phyloP scores from a whole-genome alignment of 2,329 filamentous ascomycete genomes.

The Trichoderma koningii region DNA sequence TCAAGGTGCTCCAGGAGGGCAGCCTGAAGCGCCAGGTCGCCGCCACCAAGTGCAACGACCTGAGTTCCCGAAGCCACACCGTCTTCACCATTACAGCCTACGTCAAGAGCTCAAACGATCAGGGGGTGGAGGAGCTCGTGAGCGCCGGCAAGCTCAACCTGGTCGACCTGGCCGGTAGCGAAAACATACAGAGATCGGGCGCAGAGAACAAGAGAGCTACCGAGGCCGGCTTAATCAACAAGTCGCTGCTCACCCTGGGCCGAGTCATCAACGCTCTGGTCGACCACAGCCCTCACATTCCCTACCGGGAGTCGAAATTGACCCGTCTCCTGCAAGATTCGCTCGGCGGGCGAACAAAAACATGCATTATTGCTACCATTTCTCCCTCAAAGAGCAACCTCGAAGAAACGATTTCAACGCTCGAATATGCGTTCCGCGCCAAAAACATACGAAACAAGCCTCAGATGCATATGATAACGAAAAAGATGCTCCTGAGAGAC shows the following conservation, averaged over 20 bases:
- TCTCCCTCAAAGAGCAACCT: constrained; percentile 94
- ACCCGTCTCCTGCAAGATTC: constrained; percentile 95
- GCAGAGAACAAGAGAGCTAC: constrained; percentile 97
- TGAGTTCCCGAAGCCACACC: constrained; percentile 95
- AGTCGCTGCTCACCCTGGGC: constrained; percentile 90
- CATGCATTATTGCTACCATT: constrained; percentile 96
- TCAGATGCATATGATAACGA: constrained; percentile 90
- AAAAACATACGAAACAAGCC: constrained; percentile 99
- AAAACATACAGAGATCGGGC: constrained; percentile 95
- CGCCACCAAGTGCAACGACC: constrained; percentile 98
- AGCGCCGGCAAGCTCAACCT: constrained; percentile 93
- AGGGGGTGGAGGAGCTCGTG: constrained; percentile 85
- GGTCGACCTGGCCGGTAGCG: constrained; percentile 93
- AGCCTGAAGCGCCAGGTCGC: constrained; percentile 97
- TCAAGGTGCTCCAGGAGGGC: constrained; percentile 84
- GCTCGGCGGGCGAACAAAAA: constrained; percentile 91
- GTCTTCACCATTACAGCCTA: constrained; percentile 95
- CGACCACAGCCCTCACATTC: constrained; percentile 86
- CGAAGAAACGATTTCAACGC: constrained; percentile 95
- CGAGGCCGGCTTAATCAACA: constrained; percentile 97
- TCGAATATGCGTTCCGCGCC: constrained; percentile 95
- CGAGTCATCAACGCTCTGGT: constrained; percentile 97
- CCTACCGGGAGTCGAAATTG: constrained; percentile 90
- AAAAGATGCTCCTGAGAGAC: constrained; percentile 87
- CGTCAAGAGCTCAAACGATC: constrained; percentile 77